These are phyloP conservation scores for Hyphopichia pseudoburtonii DNA, from an alignment of 1,139 yeast species.

Conservation along the genomic window DNA sequence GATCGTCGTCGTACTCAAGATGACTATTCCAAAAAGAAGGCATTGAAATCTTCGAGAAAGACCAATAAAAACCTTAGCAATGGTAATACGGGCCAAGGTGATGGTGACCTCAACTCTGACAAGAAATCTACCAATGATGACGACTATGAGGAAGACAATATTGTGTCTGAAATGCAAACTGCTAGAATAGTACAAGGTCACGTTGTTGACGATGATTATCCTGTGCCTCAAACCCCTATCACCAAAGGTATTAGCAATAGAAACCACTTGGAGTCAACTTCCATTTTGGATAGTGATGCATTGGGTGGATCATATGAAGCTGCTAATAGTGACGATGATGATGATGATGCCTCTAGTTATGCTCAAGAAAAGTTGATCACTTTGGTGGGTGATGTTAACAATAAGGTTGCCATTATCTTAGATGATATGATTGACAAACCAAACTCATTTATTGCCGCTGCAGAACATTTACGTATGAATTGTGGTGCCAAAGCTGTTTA, in stretches of 20 bases:
- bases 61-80: conserved; percentile 15
- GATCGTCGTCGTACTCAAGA: conserved; percentile 91
- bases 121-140: conserved; percentile 32
- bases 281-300: conserved; percentile 47
- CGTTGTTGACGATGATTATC: conserved; percentile 87
- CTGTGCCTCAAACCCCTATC: conserved; percentile 13
- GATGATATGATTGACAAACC: conserved; percentile 98
- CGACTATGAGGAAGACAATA: conserved; percentile 64
- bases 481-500: conserved; percentile 94
- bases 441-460: conserved; percentile 91
- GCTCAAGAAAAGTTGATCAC: conserved; percentile 89
- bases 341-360: conserved; percentile 70
- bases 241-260: conserved; percentile 10
- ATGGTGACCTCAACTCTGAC: background rate
- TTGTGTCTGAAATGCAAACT: conserved; percentile 85
- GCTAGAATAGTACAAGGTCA: conserved; percentile 97
- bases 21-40: conserved; percentile 48
- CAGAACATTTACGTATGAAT: conserved; percentile 90
- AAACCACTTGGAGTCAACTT: conserved; percentile 12
- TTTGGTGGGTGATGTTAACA: conserved; percentile 91
- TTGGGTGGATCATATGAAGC: conserved; percentile 86
- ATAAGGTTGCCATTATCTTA: conserved; percentile 85
- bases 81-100: conserved; percentile 12
- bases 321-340: conserved; percentile 72
- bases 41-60: conserved; percentile 25